Evolutionary conservation across 2,329 filamentous ascomycete species (phyloP), one percentile per base, ranked within the genome.

Genomic region (Bipolaris zeicola): DNA sequence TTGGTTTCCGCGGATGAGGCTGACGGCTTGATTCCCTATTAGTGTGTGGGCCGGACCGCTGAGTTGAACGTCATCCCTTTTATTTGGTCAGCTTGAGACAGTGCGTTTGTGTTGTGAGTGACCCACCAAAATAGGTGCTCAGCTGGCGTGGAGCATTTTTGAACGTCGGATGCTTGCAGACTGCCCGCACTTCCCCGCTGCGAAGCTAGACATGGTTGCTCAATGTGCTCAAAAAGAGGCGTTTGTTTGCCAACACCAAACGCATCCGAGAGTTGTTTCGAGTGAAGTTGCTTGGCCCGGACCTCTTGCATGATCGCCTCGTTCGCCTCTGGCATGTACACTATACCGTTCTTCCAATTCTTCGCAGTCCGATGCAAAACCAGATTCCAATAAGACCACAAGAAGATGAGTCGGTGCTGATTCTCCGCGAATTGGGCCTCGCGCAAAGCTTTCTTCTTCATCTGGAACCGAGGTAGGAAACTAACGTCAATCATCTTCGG

Each of bases 61-160:
- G 38, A 77, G 62, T 42, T 73, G 72, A 43, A 75, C 57, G 46
- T 70, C 63, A 58, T 77, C 71, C 75, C 74, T 77, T 56, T 58
- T 45, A 44, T 39, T 37, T 58, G 57, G 61, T 74, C 63, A 73
- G 68, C 50, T 37, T 67, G 55, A 70, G 53, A 74, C 67, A 72
- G 70, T 69, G 66, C 55, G 56, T 70, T 71, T 73, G 64, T 69
- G 52, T 44, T 24, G 60, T 51, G 51, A 34, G 28, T 53, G 28
- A 60, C 65, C 63, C 67, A 75, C 73, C 73, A 76, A 55, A 77
- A 76, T 47, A 76, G 64, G 49, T 75, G 67, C 44, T 66, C 58
- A 51, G 59, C 53, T 44, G 72, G 70, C 41, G 74, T 65, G 39
- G 60, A 57, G 67, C 73, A 76, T 55, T 66, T 70, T 33, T 69